phyloP scores from a whole-genome alignment of 768 basidiomycete species.

The Mycena venus region DNA sequence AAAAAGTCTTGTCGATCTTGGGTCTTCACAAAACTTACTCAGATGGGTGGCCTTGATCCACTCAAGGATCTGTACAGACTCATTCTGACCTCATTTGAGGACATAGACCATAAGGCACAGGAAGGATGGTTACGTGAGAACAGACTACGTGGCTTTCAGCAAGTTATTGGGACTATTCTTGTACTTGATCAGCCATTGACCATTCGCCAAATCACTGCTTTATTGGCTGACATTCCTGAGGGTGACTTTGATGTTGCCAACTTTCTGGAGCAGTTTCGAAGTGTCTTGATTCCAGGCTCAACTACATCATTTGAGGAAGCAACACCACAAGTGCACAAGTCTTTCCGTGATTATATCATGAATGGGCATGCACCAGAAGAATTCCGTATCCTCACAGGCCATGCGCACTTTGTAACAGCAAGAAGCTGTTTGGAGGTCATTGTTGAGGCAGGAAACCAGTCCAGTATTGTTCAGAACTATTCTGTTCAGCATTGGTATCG shows the following conservation, averaged over 20 bases:
- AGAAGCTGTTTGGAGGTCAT: slow-evolving; percentile 11
- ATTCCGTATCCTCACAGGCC: neutral
- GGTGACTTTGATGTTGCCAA: neutral
- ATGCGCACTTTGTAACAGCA: too few species aligned
- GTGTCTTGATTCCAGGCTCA: neutral
- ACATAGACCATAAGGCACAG: neutral
- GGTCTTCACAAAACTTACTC: neutral
- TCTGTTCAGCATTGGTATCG: neutral
- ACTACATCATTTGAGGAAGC: neutral
- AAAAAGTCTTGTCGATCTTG: neutral
- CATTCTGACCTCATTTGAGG: neutral
- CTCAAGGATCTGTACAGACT: neutral
- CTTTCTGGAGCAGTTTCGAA: neutral
- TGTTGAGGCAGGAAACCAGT: neutral
- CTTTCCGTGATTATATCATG: slow-evolving; percentile 10
- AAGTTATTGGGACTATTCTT: slow-evolving; percentile 1
- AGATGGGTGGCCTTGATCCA: neutral
- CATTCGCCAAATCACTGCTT: slow-evolving; percentile 1
- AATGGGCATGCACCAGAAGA: neutral
- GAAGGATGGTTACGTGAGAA: neutral
- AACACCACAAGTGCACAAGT: slow-evolving; percentile 12
- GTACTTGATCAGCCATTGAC: neutral
- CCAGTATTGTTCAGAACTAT: neutral
- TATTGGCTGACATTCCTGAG: neutral
- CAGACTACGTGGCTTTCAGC: neutral